Evolutionary conservation across 139 green algal species (phyloP).

Genomic region (Pycnococcus provasolii): DNA sequence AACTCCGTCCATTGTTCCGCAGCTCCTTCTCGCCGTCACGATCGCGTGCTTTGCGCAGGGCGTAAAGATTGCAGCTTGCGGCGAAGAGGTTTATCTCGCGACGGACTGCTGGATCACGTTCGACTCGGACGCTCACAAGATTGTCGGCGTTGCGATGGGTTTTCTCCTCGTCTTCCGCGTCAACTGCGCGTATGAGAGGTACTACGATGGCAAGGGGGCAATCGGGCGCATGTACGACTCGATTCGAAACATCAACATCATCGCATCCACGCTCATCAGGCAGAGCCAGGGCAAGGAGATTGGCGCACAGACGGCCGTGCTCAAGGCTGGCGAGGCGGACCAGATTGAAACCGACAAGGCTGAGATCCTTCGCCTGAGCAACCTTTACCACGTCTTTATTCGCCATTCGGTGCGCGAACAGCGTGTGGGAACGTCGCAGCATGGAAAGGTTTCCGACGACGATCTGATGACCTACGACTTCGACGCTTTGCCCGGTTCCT

Average conservation of each 20-base stretch:
- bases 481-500: not conserved
- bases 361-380: constrained; percentile 18
- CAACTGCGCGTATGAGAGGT: not conserved
- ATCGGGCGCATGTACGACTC: constrained; percentile 9
- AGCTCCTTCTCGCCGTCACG: not conserved
- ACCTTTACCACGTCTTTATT: constrained; percentile 10
- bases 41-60: not conserved
- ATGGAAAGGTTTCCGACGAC: constrained; percentile 6
- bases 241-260: constrained; percentile 11
- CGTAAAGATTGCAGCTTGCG: not conserved
- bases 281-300: no score
- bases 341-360: not conserved
- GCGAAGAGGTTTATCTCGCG: not conserved
- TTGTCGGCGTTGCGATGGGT: not conserved
- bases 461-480: constrained; percentile 1
- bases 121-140: not conserved
- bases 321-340: no score
- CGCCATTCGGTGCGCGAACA: constrained; percentile 6
- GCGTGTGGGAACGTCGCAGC: not conserved
- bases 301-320: no score
- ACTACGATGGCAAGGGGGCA: constrained; percentile 9
- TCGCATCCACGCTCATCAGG: no score
- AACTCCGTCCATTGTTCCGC: not conserved
- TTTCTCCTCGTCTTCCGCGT: not conserved
- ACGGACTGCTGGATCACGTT: constrained; percentile 2